These are phyloP conservation scores for Talaromyces atroroseus DNA, from an alignment of 2,329 filamentous ascomycete species.

Conservation along the genomic window DNA sequence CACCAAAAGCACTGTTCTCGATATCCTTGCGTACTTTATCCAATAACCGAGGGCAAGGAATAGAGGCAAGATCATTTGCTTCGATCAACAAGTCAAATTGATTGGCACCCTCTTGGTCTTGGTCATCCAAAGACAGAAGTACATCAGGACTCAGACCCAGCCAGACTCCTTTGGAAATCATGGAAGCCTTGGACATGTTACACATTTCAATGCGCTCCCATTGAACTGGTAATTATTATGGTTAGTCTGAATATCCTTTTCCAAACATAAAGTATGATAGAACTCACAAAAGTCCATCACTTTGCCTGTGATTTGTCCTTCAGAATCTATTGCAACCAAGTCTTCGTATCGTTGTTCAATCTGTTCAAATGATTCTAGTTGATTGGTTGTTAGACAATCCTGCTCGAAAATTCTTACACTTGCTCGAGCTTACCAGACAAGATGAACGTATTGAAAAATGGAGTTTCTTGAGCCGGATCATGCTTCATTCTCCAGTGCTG, in stretches of 20 bases:
- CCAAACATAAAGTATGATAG: background rate
- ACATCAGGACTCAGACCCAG: conserved; percentile 79
- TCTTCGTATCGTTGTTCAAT: conserved; percentile 67
- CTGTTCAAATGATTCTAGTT: conserved; percentile 57
- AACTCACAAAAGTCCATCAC: conserved; percentile 74
- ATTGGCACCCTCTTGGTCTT: conserved; percentile 46
- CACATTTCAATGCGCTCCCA: conserved; percentile 92
- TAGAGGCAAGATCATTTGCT: conserved; percentile 74
- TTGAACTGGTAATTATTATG: conserved; percentile 48
- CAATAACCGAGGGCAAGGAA: conserved; percentile 65
- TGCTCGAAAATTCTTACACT: background rate
- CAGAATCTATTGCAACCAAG: conserved; percentile 69
- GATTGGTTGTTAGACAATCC: conserved; percentile 20
- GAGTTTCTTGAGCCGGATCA: conserved; percentile 50
- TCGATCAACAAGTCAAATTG: conserved; percentile 79
- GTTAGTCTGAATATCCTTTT: background rate
- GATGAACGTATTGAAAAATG: conserved; percentile 81
- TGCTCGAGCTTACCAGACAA: conserved; percentile 47
- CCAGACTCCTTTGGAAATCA: conserved; percentile 86
- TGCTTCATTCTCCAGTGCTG: conserved; percentile 64
- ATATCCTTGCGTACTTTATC: conserved; percentile 56
- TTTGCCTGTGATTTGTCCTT: conserved; percentile 66
- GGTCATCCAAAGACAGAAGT: conserved; percentile 39
- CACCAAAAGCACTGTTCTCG: conserved; percentile 38
- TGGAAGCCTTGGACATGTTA: conserved; percentile 80